phyloP scores from a whole-genome alignment of 768 basidiomycete genomes.

The Mycena olivaceomarginata region DNA sequence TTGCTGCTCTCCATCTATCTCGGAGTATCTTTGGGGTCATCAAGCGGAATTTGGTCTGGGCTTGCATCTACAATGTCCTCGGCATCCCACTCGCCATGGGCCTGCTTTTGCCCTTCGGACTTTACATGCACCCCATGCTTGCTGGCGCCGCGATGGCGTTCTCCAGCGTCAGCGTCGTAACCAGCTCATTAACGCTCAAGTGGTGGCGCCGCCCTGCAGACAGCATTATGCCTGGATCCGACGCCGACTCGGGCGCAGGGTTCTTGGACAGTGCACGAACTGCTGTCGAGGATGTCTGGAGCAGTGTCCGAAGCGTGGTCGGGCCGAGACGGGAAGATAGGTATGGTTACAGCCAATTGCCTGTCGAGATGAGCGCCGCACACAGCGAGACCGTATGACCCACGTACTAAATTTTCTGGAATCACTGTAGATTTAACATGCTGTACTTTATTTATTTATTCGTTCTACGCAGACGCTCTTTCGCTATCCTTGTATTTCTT shows the following conservation, averaged over 20 bases:
- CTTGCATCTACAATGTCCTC: conserved; percentile 94
- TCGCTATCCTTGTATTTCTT: conserved; percentile 8
- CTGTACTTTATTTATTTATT: conserved; percentile 31
- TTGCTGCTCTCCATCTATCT: conserved; percentile 95
- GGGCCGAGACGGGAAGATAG: conserved; percentile 62
- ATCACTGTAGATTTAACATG: conserved; percentile 22
- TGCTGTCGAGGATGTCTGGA: conserved; percentile 63
- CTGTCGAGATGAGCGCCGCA: conserved; percentile 76
- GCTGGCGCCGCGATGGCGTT: conserved; percentile 99
- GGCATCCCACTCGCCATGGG: conserved; percentile 99
- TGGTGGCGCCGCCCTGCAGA: conserved; percentile 86
- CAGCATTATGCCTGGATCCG: conserved; percentile 82
- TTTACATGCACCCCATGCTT: conserved; percentile 98
- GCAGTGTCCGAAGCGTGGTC: conserved; percentile 59
- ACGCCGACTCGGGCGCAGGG: conserved; percentile 63
- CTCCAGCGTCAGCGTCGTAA: conserved; percentile 96
- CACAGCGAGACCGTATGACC: conserved; percentile 27
- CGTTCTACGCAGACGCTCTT: neutral
- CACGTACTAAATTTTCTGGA: neutral
- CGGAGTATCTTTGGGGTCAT: conserved; percentile 93
- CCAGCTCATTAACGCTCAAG: conserved; percentile 89
- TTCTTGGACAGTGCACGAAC: conserved; percentile 68
- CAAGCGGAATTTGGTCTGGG: conserved; percentile 95
- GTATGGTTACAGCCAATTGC: conserved; percentile 81
- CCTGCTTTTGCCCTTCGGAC: conserved; percentile 91